Conservation (phyloP, 495 filamentous ascomycete genomes). For the Hypoxylon lenormandii region DNA sequence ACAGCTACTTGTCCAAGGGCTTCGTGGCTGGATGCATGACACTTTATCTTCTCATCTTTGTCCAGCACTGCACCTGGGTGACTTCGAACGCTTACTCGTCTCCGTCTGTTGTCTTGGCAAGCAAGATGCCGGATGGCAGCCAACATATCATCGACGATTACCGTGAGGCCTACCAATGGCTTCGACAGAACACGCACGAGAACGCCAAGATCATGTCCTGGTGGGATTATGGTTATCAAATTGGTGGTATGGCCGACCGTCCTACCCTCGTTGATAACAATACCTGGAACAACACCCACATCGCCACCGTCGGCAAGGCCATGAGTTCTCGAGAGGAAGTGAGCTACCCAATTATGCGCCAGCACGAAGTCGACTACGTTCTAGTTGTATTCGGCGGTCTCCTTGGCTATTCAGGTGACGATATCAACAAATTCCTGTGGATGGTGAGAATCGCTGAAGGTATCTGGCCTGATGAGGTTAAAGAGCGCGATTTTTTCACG, state of each 20-base stretch:
- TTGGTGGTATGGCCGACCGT: constrained; percentile 98
- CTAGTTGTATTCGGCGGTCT: constrained; percentile 96
- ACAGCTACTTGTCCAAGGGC: constrained; percentile 80
- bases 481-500: constrained; percentile 97
- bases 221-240: constrained; percentile 99
- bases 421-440: constrained; percentile 99
- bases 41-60: constrained; percentile 88
- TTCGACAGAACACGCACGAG: constrained; percentile 92
- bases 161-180: constrained; percentile 99
- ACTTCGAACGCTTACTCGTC: constrained; percentile 99
- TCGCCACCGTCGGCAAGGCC: constrained; percentile 98
- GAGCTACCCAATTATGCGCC: constrained; percentile 96
- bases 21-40: constrained; percentile 76
- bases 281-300: constrained; percentile 99
- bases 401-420: constrained; percentile 97
- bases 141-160: constrained; percentile 99
- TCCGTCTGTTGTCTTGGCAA: constrained; percentile 95
- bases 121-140: constrained; percentile 89
- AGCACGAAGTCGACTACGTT: constrained; percentile 99
- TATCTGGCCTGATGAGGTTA: constrained; percentile 99
- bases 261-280: constrained; percentile 99
- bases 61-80: constrained; percentile 98
- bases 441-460: constrained; percentile 99
- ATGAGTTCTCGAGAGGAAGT: constrained; percentile 98
- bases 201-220: constrained; percentile 99